These are phyloP conservation scores for Malassezia dermatis DNA, from an alignment of 1,284 basidiomycete genomes.

Conservation along the genomic window DNA sequence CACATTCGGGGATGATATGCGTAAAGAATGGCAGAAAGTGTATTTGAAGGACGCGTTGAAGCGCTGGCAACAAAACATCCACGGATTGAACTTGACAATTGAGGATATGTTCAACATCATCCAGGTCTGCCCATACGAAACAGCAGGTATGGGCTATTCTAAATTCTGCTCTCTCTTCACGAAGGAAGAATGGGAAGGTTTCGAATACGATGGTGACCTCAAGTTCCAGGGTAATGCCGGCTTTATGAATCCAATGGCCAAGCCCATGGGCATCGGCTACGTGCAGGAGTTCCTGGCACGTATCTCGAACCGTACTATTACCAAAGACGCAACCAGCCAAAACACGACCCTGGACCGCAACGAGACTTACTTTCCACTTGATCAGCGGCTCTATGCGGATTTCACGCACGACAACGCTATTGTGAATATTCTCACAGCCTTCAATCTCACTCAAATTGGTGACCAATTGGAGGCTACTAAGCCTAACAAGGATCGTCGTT, in stretches of 20 bases:
- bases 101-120: slow-evolving; percentile 34
- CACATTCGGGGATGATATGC: slow-evolving; percentile 53
- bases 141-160: slow-evolving; percentile 30
- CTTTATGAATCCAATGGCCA: slow-evolving; percentile 66
- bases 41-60: slow-evolving; percentile 33
- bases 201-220: slow-evolving; percentile 56
- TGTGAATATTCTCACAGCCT: slow-evolving; percentile 31
- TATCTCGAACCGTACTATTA: slow-evolving; percentile 23
- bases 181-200: slow-evolving; percentile 75
- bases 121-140: slow-evolving; percentile 48
- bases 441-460: slow-evolving; percentile 37
- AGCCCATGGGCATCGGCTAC: slow-evolving; percentile 72
- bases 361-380: slow-evolving; percentile 32
- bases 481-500: slow-evolving; percentile 22
- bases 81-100: slow-evolving; percentile 49
- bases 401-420: slow-evolving; percentile 41
- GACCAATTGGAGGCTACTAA: slow-evolving; percentile 24
- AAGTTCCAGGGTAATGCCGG: slow-evolving; percentile 54
- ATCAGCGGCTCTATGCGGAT: slow-evolving; percentile 38
- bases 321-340: slow-evolving; percentile 25
- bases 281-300: slow-evolving; percentile 50
- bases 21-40: slow-evolving; percentile 46
- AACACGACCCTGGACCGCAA: slow-evolving; percentile 33
- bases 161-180: slow-evolving; percentile 77
- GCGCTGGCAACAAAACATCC: slow-evolving; percentile 32